A percentile compares a stretch with the other conserved stretches of the same genome.
These are phyloP conservation scores for Aspergillus sp. DNA, from an alignment of 2,329 filamentous ascomycete genomes.

Conservation along the genomic window DNA sequence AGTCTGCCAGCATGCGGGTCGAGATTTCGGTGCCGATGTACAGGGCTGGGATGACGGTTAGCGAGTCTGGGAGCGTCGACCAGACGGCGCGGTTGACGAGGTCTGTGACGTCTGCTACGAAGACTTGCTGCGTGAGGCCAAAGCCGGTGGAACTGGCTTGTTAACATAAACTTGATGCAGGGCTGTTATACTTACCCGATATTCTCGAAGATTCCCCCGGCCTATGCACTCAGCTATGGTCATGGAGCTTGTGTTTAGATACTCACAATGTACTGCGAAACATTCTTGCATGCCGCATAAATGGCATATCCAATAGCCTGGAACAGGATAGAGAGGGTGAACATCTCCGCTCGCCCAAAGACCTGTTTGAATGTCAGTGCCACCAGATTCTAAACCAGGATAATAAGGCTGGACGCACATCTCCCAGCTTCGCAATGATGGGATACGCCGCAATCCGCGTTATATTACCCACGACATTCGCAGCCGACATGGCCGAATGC, in stretches of 20 bases:
- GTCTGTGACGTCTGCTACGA: slow-evolving; percentile 63
- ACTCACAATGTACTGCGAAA: slow-evolving; percentile 35
- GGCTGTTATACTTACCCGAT: slow-evolving; percentile 45
- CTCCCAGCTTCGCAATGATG: slow-evolving; percentile 26
- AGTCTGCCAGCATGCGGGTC: slow-evolving; percentile 35
- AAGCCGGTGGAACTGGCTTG: slow-evolving; percentile 48
- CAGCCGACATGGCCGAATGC: slow-evolving; percentile 25
- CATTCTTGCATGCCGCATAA: slow-evolving; percentile 56
- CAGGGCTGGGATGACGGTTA: slow-evolving; percentile 47
- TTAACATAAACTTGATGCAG: not conserved
- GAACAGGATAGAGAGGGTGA: slow-evolving; percentile 54
- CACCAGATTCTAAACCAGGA: not conserved
- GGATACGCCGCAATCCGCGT: slow-evolving; percentile 26
- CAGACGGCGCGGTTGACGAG: slow-evolving; percentile 61
- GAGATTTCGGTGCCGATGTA: slow-evolving; percentile 56
- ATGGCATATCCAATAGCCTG: slow-evolving; percentile 59
- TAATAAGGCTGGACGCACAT: slow-evolving; percentile 8
- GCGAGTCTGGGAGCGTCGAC: slow-evolving; percentile 59
- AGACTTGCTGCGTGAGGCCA: slow-evolving; percentile 63
- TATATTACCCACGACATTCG: slow-evolving; percentile 24
- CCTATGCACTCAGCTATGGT: slow-evolving; percentile 31
- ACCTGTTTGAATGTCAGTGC: slow-evolving; percentile 33
- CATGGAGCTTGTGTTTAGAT: slow-evolving; percentile 25
- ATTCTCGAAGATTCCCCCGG: slow-evolving; percentile 56
- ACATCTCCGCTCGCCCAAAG: slow-evolving; percentile 62